These are phyloP conservation scores for Ophiostoma pallidulum DNA, from an alignment of 2,329 filamentous ascomycete species.

Conservation along the genomic window DNA sequence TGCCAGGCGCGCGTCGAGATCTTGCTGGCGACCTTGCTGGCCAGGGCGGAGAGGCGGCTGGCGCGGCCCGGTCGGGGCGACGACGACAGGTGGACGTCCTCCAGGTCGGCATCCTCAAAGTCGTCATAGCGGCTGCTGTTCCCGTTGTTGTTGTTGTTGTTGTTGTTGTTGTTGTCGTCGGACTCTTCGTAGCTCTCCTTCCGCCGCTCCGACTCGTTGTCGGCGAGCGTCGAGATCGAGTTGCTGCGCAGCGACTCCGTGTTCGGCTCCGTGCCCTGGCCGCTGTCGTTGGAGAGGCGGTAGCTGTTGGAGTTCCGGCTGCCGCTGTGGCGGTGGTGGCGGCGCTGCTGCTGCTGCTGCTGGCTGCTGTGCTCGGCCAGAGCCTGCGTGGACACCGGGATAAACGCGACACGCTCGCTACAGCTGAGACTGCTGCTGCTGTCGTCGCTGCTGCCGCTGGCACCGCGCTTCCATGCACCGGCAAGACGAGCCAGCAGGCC, in stretches of 20 bases:
- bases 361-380: constrained; percentile 39
- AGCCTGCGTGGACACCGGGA: constrained; percentile 50
- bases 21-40: constrained; percentile 43
- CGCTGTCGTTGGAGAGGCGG: constrained; percentile 61
- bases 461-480: constrained; percentile 28
- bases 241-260: constrained; percentile 58
- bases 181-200: constrained; percentile 42
- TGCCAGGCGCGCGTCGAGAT: constrained; percentile 48
- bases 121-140: constrained; percentile 32
- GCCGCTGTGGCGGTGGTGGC: constrained; percentile 20
- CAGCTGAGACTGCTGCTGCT: no score
- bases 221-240: constrained; percentile 48
- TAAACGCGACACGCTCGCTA: constrained; percentile 50
- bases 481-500: constrained; percentile 54
- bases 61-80: constrained; percentile 30
- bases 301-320: constrained; percentile 23
- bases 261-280: constrained; percentile 62
- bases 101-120: constrained; percentile 28
- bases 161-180: constrained; percentile 38
- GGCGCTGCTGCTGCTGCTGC: constrained; percentile 29
- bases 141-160: neutral
- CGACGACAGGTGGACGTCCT: constrained; percentile 28
- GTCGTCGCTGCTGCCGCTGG: constrained; percentile 1
- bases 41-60: constrained; percentile 41
- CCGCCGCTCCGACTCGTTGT: constrained; percentile 34